Conservation (phyloP, 345 rosid genomes). For the Kernera saxatilis region DNA sequence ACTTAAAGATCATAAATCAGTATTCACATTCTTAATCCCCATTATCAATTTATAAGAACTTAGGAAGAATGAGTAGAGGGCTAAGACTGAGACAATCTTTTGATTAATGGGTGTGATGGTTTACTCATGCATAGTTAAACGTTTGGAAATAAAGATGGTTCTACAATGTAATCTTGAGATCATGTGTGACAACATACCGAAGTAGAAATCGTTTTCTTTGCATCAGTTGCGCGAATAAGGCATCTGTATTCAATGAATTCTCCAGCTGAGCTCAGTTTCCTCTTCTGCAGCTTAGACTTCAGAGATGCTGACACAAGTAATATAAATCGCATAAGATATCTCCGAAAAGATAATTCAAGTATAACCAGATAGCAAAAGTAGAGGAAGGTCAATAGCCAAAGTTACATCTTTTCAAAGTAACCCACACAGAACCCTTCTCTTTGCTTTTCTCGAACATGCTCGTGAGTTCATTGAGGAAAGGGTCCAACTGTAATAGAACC, state of each 20-base stretch:
- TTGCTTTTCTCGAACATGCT: conserved; percentile 82
- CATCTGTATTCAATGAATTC: conserved; percentile 73
- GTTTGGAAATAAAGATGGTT: not conserved
- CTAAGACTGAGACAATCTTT: not conserved
- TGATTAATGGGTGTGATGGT: not conserved
- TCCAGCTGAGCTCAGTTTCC: conserved; percentile 56
- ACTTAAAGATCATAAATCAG: not conserved
- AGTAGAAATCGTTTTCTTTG: conserved; percentile 74
- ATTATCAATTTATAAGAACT: not conserved
- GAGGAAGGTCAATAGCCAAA: not conserved
- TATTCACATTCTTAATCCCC: not conserved
- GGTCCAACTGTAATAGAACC: conserved; percentile 81
- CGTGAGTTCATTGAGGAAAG: conserved; percentile 85
- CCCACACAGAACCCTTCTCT: conserved; percentile 87
- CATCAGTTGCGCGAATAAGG: conserved; percentile 88
- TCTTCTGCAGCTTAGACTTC: conserved; percentile 73
- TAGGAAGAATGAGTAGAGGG: not conserved
- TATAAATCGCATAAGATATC: not conserved
- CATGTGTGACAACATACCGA: conserved; percentile 41
- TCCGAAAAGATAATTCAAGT: not conserved
- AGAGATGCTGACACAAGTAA: conserved; percentile 50
- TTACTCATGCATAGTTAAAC: not conserved
- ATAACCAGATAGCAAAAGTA: not conserved
- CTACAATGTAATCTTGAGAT: not conserved
- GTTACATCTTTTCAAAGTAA: conserved; percentile 88